These are phyloP conservation scores for Camelina neglecta DNA, from an alignment of 345 rosid genomes.

Conservation along the genomic window DNA sequence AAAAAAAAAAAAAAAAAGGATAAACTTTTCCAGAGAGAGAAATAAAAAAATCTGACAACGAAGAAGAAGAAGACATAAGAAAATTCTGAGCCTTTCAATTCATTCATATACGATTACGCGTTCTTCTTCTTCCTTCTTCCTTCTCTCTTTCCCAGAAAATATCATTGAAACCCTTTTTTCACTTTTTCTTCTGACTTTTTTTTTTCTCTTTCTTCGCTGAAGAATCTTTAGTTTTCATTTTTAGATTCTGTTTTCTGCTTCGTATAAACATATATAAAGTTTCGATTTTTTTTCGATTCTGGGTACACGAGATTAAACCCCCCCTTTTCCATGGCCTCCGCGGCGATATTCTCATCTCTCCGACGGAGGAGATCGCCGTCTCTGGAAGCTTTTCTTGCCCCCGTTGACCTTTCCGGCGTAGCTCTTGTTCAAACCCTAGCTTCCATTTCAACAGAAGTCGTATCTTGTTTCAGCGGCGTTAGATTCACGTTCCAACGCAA, in stretches of 20 bases:
- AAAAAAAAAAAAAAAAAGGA: background rate
- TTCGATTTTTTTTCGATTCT: slow-evolving; percentile 23
- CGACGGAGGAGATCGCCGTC: slow-evolving; percentile 81
- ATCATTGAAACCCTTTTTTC: slow-evolving; percentile 19
- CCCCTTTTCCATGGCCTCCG: slow-evolving; percentile 63
- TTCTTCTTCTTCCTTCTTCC: slow-evolving; percentile 26
- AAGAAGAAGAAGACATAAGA: slow-evolving; percentile 15
- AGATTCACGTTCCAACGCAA: slow-evolving; percentile 63
- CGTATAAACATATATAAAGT: slow-evolving; percentile 15
- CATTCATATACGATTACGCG: slow-evolving; percentile 33
- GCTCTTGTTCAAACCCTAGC: slow-evolving; percentile 71
- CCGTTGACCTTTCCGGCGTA: slow-evolving; percentile 76
- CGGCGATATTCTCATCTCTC: slow-evolving; percentile 83
- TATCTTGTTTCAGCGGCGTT: slow-evolving; percentile 54
- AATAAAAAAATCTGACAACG: slow-evolving; percentile 37
- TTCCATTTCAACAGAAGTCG: slow-evolving; percentile 63
- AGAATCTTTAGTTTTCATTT: slow-evolving; percentile 12
- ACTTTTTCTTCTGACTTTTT: slow-evolving; percentile 43
- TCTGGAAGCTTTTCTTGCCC: slow-evolving; percentile 78
- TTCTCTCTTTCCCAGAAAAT: slow-evolving; percentile 41
- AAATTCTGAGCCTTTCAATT: slow-evolving; percentile 39
- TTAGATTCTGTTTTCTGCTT: slow-evolving; percentile 11
- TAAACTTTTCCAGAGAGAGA: slow-evolving; percentile 1
- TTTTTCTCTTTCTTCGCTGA: slow-evolving; percentile 25
- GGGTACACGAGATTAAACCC: background rate